Evolutionary conservation across 1,139 yeast species (phyloP).

Genomic region (Magnusiomyces paraingens): DNA sequence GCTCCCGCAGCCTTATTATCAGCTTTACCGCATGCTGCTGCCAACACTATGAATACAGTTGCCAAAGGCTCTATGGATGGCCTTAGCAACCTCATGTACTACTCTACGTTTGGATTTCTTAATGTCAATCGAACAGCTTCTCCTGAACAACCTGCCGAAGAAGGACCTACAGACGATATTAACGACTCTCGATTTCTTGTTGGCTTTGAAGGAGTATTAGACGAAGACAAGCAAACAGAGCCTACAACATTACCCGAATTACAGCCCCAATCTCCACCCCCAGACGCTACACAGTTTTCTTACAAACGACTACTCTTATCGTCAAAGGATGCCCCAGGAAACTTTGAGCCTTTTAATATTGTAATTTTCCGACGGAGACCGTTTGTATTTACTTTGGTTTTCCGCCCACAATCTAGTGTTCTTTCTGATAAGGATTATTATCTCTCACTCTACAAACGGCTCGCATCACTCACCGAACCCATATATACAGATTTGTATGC

Average conservation of each 20-base stretch:
- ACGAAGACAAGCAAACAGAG: conserved; percentile 16
- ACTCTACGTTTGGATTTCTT: conserved; percentile 16
- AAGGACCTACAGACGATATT: conserved; percentile 21
- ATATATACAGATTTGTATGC: conserved; percentile 22
- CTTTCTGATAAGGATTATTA: conserved; percentile 20
- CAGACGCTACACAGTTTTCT: conserved; percentile 2
- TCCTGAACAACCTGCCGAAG: conserved; percentile 8
- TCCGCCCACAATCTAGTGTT: conserved; percentile 16
- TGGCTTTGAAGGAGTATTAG: conserved; percentile 23
- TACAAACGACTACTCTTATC: conserved; percentile 3
- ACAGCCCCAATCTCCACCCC: background rate
- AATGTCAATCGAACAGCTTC: conserved; percentile 12
- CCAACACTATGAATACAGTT: conserved; percentile 19
- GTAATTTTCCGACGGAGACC: conserved; percentile 27
- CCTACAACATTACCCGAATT: background rate
- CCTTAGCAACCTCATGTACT: conserved; percentile 20
- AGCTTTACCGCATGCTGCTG: conserved; percentile 6
- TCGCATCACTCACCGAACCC: conserved; percentile 29
- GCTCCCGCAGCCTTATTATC: conserved; percentile 4
- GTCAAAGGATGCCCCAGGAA: background rate
- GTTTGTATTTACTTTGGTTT: conserved; percentile 24
- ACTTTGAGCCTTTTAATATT: conserved; percentile 16
- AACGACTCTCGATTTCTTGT: conserved; percentile 24
- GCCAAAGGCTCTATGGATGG: conserved; percentile 25
- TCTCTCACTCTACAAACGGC: conserved; percentile 23